Base-by-base conservation (phyloP, 768 basidiomycete genomes). In the Kwoniella botswanensis region DNA sequence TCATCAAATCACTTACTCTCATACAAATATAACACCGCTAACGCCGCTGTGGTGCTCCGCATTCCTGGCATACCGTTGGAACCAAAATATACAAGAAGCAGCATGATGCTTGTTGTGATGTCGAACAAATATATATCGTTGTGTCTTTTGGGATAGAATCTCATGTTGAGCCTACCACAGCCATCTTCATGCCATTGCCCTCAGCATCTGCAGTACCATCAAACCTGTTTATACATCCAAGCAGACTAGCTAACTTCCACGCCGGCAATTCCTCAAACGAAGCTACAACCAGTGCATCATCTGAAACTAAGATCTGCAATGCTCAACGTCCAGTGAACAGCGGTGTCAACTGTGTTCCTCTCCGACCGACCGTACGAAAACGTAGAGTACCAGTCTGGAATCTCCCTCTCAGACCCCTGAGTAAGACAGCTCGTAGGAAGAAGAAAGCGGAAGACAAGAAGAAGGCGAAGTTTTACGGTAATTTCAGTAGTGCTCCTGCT, bases 41-140 rank as follows among this genome's bases (percentile, higher is more conserved):
- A 9, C 12, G 17, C 65, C 56, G 65, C 3, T 22, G 13, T 52
- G 65, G 65, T 58, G 65, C 65, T 43, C 65, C 65, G 24, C 65
- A 41, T 41, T 4, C 41, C 10, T 18, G 11, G 24, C 13, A 50
- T 50, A 18, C 46, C 46, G 17, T 50, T 50, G 46, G 18, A 57
- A 13, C 56, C 12, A 13, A 44, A 13, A 44, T 7, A 13, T 13
- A 44, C 43, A 44, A 44, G 43, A n/a, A n/a, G n/a, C n/a, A n/a
- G n/a, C n/a, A n/a, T n/a, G n/a, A n/a, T n/a, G n/a, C n/a, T n/a
- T n/a, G n/a, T n/a, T n/a, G n/a, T 26, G 26, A 26, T 26, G 26
- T 26, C 26, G 26, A 26, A 26, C 26, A 26, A n/a, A n/a, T n/a
- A n/a, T n/a, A n/a, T n/a, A n/a, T n/a, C n/a, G n/a, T n/a, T n/a